A percentile compares a stretch with the other conserved stretches of the same genome.
Conservation (phyloP, 352 stramenopile genomes). For the Pythium rhizo-oryzae region DNA sequence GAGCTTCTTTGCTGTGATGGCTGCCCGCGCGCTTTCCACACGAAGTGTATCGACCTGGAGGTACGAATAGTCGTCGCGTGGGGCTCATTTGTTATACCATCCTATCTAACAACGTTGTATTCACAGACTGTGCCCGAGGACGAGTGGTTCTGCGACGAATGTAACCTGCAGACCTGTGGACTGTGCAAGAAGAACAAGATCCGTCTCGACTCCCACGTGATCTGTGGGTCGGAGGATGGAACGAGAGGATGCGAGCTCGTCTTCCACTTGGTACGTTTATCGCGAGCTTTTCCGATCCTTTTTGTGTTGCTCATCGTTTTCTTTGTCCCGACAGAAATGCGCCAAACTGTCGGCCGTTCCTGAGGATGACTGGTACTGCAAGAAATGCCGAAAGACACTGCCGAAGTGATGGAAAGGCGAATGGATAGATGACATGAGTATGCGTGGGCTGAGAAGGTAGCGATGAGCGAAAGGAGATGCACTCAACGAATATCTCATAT, state of each 20-base stretch:
- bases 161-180: slow-evolving; percentile 79
- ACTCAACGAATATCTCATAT: slow-evolving; percentile 20
- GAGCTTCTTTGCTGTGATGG: slow-evolving; percentile 91
- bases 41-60: slow-evolving; percentile 75
- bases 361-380: slow-evolving; percentile 90
- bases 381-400: slow-evolving; percentile 57
- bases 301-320: not conserved
- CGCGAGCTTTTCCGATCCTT: not conserved
- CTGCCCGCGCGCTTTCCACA: slow-evolving; percentile 93
- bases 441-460: not conserved
- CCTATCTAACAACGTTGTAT: not conserved
- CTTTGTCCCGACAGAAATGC: slow-evolving; percentile 72
- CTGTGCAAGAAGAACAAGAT: slow-evolving; percentile 89
- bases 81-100: not conserved
- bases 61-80: slow-evolving; percentile 21
- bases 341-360: slow-evolving; percentile 76
- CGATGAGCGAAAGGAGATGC: not conserved
- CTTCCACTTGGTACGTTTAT: slow-evolving; percentile 80
- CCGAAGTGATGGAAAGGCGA: slow-evolving; percentile 27
- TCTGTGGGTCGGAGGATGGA: slow-evolving; percentile 88
- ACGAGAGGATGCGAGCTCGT: slow-evolving; percentile 85
- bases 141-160: slow-evolving; percentile 91
- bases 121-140: slow-evolving; percentile 58
- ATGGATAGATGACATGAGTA: not conserved
- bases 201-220: slow-evolving; percentile 88